Conservation (phyloP, 2,329 filamentous ascomycete genomes). For the Aschersonia sp. region DNA sequence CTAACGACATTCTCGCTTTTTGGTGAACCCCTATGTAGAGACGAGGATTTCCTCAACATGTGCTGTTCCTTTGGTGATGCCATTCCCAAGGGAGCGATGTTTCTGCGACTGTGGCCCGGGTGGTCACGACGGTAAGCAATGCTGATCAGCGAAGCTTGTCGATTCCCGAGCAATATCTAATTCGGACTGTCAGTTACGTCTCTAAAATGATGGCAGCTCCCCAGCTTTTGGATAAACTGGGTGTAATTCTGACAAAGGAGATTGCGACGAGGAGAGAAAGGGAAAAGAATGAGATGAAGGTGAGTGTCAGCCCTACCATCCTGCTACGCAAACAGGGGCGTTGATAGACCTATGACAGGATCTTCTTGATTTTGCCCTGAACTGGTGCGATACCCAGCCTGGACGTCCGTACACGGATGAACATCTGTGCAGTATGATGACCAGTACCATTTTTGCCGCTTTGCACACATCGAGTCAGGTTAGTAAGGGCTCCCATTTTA, state of each 20-base stretch:
- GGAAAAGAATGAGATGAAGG: slow-evolving; percentile 4
- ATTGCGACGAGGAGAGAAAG: slow-evolving; percentile 2
- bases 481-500: background rate
- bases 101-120: slow-evolving; percentile 4
- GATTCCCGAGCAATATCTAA: too few relatives aligned
- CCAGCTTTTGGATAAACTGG: slow-evolving; percentile 1
- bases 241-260: slow-evolving; percentile 2
- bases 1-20: slow-evolving; percentile 6
- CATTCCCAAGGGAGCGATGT: slow-evolving; percentile 4
- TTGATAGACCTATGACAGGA: slow-evolving; percentile 1
- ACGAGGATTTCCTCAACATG: slow-evolving; percentile 4
- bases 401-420: slow-evolving; percentile 1
- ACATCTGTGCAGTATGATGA: slow-evolving; percentile 5
- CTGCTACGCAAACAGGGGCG: too few relatives aligned
- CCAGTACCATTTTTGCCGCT: slow-evolving; percentile 5
- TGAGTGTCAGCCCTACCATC: background rate
- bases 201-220: slow-evolving; percentile 2
- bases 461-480: slow-evolving; percentile 7
- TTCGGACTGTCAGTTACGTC: background rate
- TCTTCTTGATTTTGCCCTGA: slow-evolving; percentile 5
- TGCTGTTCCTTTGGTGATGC: slow-evolving; percentile 5
- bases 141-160: too few relatives aligned
- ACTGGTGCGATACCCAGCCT: slow-evolving; percentile 4
- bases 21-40: slow-evolving; percentile 4
- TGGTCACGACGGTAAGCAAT: slow-evolving; percentile 3